Base-by-base conservation (phyloP, 306 rosid genomes). In the Inga oerstediana region DNA sequence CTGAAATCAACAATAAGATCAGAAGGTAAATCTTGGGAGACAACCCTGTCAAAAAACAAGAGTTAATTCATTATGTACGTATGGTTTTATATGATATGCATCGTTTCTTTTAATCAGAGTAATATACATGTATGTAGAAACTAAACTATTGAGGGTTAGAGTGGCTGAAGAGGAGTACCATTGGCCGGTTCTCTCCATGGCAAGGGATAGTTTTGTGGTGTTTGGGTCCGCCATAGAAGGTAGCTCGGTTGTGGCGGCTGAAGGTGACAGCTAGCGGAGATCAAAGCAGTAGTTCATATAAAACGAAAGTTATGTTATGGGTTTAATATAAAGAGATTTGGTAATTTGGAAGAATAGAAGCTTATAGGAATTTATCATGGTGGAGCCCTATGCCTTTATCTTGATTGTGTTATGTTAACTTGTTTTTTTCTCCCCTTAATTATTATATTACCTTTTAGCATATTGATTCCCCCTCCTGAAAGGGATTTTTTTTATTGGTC, bases 141-240 rank as follows among this genome's bases (percentile, higher is more conserved):
- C 19, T 44, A 27, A 45, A 48, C 3, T 35, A 4, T 35, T 39
- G 73, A 54, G 11, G 67, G 17, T 37, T 75, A n/a, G 72, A 73
- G 75, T n/a, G 6, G 75, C 35, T 43, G 56, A 43, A 75, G 32
- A 52, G 46, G 10, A 32, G 64, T 89, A 95, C 98, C 98, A 95
- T 76, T 93, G 97, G 61, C 93, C 97, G 0, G 98, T 92, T 90
- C 98, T 91, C 85, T 92, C 97, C 98, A 93, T 91, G 87, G 98
- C 98, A 45, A 82, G 83, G 77, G 98, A 90, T 56, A 85, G 79
- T 78, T 93, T 89, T 43, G 16, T 82, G 49, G 82, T 76, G 85
- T 61, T 89, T 70, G 86, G 66, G 43, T 87, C 65, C 16, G 89
- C 95, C 97, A 91, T 90, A 83, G n/a, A 72, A 61, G 70, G 41